Conservation (phyloP, 2,329 filamentous ascomycete genomes). For the Apiospora aurea region DNA sequence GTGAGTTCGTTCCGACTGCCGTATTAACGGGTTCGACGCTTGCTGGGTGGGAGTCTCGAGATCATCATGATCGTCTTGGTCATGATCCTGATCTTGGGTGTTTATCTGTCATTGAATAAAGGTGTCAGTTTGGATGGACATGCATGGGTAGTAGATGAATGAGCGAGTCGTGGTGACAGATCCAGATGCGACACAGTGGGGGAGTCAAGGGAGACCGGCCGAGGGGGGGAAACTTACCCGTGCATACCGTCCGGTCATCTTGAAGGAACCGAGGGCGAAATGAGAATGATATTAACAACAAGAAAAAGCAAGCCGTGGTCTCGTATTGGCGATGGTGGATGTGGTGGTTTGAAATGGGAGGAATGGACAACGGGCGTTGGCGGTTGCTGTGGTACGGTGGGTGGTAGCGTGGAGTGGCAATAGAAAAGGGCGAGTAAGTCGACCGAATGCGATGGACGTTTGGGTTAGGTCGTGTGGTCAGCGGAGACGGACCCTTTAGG, state of each 20-base stretch:
- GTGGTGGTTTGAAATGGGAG: not conserved
- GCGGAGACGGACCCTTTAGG: conserved; percentile 34
- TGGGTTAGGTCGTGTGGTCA: conserved; percentile 10
- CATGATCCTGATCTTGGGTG: conserved; percentile 65
- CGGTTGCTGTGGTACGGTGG: conserved; percentile 10
- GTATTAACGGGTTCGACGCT: conserved; percentile 26
- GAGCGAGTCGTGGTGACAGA: not conserved
- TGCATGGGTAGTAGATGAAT: not conserved
- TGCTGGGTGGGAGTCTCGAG: conserved; percentile 30
- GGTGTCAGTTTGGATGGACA: conserved; percentile 30
- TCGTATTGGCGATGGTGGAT: not conserved
- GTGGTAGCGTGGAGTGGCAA: conserved; percentile 7
- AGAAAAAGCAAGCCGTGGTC: not conserved
- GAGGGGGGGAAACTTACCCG: conserved; percentile 52
- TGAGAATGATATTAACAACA: not conserved
- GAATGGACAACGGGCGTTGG: not conserved
- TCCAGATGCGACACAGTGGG: conserved; percentile 7
- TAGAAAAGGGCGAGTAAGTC: conserved; percentile 13
- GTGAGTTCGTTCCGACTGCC: conserved; percentile 50
- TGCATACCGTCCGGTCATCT: conserved; percentile 65
- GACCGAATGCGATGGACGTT: conserved; percentile 15
- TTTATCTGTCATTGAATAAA: conserved; percentile 54
- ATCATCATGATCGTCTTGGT: conserved; percentile 58
- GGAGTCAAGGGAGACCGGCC: conserved; percentile 3
- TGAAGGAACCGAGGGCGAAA: conserved; percentile 31